A percentile compares a stretch with the other conserved stretches of the same genome.
phyloP scores from a whole-genome alignment of 164 flowering plant genomes.

The Stephania japonica region DNA sequence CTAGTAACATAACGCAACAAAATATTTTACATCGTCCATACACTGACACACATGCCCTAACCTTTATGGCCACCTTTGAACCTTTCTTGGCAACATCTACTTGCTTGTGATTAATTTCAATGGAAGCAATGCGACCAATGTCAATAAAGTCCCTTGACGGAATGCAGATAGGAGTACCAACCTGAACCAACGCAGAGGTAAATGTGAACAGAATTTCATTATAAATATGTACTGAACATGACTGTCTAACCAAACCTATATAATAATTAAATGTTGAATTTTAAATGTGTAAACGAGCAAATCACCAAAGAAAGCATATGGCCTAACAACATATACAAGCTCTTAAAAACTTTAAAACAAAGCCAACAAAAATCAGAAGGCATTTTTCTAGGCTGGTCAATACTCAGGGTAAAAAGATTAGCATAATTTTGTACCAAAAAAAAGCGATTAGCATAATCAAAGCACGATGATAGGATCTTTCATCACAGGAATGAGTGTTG shows the following conservation, averaged over 20 bases:
- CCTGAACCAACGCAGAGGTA: conserved; percentile 32
- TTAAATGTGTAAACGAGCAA: background rate
- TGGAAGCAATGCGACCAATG: conserved; percentile 84
- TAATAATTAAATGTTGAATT: background rate
- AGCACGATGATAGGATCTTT: too few species aligned
- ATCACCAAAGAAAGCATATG: background rate
- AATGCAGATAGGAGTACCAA: conserved; percentile 89
- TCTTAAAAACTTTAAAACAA: background rate
- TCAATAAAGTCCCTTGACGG: conserved; percentile 69
- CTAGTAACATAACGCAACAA: background rate
- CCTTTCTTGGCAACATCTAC: conserved; percentile 91
- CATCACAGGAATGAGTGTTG: too few species aligned
- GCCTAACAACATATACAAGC: background rate
- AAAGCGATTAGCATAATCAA: background rate
- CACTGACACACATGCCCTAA: conserved; percentile 26
- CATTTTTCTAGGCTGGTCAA: background rate
- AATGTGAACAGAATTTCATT: background rate
- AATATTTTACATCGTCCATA: background rate
- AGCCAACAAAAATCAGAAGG: background rate
- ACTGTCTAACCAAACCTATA: background rate
- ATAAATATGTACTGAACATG: background rate
- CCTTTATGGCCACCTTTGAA: conserved; percentile 90
- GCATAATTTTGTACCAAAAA: too few species aligned
- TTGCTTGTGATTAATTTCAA: conserved; percentile 82
- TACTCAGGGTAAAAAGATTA: background rate